phyloP scores from a whole-genome alignment of 495 filamentous ascomycete species.

The Beverwykella pulmonaria region DNA sequence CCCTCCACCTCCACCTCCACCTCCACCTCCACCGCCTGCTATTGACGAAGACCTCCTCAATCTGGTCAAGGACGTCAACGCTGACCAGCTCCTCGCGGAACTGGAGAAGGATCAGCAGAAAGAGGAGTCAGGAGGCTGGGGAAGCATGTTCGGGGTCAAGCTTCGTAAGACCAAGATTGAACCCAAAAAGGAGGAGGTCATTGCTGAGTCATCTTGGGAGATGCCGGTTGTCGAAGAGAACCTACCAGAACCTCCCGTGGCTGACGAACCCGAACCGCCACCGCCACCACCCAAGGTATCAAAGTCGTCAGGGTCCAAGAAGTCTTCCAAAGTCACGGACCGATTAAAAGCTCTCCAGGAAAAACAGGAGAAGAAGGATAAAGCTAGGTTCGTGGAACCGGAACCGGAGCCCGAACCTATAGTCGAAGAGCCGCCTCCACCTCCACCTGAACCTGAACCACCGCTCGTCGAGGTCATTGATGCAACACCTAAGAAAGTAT shows the following conservation, averaged over 20 bases:
- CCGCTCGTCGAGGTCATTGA: slow-evolving; percentile 39
- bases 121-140: slow-evolving; percentile 30
- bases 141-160: slow-evolving; percentile 33
- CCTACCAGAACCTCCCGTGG: slow-evolving; percentile 25
- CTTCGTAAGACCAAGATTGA: slow-evolving; percentile 36
- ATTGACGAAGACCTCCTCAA: slow-evolving; percentile 37
- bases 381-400: slow-evolving; percentile 2
- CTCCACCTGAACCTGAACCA: slow-evolving; percentile 1
- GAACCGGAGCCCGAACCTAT: slow-evolving; percentile 32
- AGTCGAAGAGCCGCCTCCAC: slow-evolving; percentile 19
- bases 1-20: slow-evolving; percentile 26
- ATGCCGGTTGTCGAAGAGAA: slow-evolving; percentile 24
- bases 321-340: slow-evolving; percentile 46
- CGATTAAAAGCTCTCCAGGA: slow-evolving; percentile 53
- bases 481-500: slow-evolving; percentile 35
- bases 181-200: slow-evolving; percentile 19
- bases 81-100: slow-evolving; percentile 31
- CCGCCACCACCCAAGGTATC: slow-evolving; percentile 45
- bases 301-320: slow-evolving; percentile 27
- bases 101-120: slow-evolving; percentile 25
- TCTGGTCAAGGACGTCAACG: slow-evolving; percentile 28
- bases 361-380: slow-evolving; percentile 9
- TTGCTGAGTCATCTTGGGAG: slow-evolving; percentile 24
- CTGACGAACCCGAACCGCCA: slow-evolving; percentile 15
- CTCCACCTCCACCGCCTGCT: too few relatives aligned